These are phyloP conservation scores for Volvox reticuliferus DNA, from an alignment of 139 green algal genomes.

Conservation along the genomic window DNA sequence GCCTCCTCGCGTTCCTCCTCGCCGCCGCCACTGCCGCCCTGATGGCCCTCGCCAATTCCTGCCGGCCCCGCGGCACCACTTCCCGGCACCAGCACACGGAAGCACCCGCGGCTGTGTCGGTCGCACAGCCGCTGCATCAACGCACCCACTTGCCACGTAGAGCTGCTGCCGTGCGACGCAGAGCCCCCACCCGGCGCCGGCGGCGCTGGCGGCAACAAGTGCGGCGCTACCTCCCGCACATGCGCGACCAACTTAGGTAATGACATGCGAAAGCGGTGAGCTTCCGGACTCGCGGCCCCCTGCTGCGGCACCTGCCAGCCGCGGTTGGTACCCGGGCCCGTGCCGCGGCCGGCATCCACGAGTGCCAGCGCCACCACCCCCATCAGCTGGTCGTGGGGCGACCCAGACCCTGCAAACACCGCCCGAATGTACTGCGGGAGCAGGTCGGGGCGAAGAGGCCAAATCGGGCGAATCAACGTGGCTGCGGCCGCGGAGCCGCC, in stretches of 20 bases:
- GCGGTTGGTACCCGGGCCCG: neutral
- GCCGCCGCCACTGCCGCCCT: neutral
- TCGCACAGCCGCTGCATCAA: conserved; percentile 18
- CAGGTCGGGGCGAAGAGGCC: conserved; percentile 10
- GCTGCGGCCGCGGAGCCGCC: neutral
- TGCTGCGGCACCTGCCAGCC: conserved; percentile 1
- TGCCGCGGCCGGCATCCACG: conserved; percentile 7
- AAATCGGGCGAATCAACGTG: neutral
- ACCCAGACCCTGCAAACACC: neutral
- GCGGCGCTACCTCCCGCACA: neutral
- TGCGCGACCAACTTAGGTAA: neutral
- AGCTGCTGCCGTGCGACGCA: neutral
- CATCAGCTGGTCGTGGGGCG: neutral
- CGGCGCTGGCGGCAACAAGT: neutral
- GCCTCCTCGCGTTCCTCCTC: neutral
- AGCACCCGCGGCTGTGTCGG: neutral
- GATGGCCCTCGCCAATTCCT: neutral
- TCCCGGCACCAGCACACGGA: neutral
- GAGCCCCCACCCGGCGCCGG: neutral
- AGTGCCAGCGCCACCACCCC: conserved; percentile 19
- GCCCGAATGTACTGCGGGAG: conserved; percentile 11
- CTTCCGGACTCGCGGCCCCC: neutral
- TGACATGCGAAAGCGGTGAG: neutral
- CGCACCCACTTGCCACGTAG: neutral
- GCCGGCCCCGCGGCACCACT: neutral